These are phyloP conservation scores for Diaporthe sp. DNA, from an alignment of 2,329 filamentous ascomycete genomes.

Conservation along the genomic window DNA sequence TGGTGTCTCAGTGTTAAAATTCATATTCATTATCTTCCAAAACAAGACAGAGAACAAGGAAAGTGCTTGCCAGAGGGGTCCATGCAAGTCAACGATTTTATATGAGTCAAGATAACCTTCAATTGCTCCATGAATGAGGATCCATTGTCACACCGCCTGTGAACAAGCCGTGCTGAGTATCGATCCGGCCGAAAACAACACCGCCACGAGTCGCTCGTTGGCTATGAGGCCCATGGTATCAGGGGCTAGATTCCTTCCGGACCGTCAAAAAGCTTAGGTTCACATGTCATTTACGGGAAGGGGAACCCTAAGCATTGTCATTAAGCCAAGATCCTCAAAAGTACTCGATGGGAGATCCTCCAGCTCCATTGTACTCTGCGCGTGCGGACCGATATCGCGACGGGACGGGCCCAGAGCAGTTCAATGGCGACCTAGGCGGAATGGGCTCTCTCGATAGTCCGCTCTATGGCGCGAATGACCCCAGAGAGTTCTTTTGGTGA, in stretches of 20 bases:
- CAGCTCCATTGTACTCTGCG: not conserved
- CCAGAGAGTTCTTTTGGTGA: slow-evolving; percentile 38
- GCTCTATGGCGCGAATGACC: slow-evolving; percentile 42
- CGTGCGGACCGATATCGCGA: not conserved
- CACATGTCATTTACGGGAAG: not conserved
- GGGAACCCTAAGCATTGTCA: not conserved
- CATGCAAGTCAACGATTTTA: not conserved
- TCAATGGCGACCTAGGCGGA: not conserved
- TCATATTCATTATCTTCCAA: not conserved
- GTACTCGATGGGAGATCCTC: not conserved
- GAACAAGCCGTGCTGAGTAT: slow-evolving; percentile 2
- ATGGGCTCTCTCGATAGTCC: slow-evolving; percentile 38
- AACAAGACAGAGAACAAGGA: not conserved
- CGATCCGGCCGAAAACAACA: not conserved
- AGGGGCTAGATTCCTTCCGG: not conserved
- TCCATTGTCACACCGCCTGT: slow-evolving; percentile 15
- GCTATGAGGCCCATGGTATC: not conserved
- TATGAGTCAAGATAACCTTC: slow-evolving; percentile 36
- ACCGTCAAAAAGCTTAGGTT: not conserved
- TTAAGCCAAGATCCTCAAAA: not conserved
- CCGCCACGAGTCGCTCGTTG: slow-evolving; percentile 8
- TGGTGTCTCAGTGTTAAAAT: not conserved
- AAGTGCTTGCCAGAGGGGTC: not conserved
- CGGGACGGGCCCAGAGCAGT: not conserved
- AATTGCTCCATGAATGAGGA: not conserved